Percentiles rank a stretch among this genome's conserved stretches.
Evolutionary conservation across 305 asterid genomes (phyloP).

Genomic region (Plantago coronopus): DNA sequence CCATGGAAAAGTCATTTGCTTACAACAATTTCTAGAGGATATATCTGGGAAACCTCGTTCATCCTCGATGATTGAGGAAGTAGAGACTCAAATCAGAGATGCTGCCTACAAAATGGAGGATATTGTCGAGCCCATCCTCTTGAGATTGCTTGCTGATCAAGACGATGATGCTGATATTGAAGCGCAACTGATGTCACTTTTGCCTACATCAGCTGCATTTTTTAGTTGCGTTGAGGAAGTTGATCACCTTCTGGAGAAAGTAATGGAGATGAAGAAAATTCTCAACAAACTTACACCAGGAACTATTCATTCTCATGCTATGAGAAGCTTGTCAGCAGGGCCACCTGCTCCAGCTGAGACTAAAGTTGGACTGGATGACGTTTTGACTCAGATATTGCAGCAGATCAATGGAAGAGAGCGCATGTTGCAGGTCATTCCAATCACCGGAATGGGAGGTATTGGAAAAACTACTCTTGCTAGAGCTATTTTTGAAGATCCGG

Average conservation of each 20-base stretch:
- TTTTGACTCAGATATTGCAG: not conserved
- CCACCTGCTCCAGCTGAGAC: not conserved
- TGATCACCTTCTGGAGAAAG: not conserved
- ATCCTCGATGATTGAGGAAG: not conserved
- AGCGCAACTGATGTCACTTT: too few species aligned
- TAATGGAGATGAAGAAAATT: not conserved
- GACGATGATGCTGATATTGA: not conserved
- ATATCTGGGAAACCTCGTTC: not conserved
- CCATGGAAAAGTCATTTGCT: not conserved
- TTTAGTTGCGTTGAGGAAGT: not conserved
- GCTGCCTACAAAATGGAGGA: slow-evolving; percentile 2
- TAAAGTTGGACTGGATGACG: not conserved
- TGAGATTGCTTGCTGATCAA: not conserved
- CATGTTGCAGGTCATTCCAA: not conserved
- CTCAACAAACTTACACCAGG: not conserved
- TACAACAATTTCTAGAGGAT: not conserved
- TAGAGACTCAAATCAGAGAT: not conserved
- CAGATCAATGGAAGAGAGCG: not conserved
- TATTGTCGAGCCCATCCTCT: not conserved
- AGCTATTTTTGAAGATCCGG: not conserved
- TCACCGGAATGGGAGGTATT: slow-evolving; percentile 1
- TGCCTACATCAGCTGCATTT: not conserved
- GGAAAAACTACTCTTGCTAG: slow-evolving; percentile 7
- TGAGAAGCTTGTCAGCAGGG: not conserved
- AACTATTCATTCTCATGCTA: not conserved